phyloP scores from a whole-genome alignment of 257 asterid genomes.

The Plantago ovata region DNA sequence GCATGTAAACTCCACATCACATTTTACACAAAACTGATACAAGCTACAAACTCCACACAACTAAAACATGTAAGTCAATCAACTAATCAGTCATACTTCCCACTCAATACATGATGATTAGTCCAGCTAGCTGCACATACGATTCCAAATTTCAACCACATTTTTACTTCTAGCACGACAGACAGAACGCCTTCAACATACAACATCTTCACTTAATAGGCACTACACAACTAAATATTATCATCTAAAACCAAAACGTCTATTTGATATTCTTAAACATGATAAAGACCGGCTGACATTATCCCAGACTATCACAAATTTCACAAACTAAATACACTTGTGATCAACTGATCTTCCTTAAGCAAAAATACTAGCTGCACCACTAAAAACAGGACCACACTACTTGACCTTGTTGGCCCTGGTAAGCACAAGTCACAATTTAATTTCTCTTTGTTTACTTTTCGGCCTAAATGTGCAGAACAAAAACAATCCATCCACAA shows the following conservation, averaged over 20 bases:
- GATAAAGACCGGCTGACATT: background rate
- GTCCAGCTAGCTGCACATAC: background rate
- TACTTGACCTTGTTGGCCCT: background rate
- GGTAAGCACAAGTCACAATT: background rate
- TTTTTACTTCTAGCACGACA: too few species aligned
- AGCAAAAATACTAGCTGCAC: background rate
- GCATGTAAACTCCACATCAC: slow-evolving; percentile 1
- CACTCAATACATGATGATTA: slow-evolving; percentile 10
- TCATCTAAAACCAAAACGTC: too few species aligned
- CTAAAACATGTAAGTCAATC: slow-evolving; percentile 7
- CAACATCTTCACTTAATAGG: too few species aligned
- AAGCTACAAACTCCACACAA: slow-evolving; percentile 12
- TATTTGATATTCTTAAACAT: too few species aligned
- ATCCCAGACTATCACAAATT: background rate
- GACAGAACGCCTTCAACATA: too few species aligned
- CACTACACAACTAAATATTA: too few species aligned
- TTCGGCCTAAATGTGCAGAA: background rate
- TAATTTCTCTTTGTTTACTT: background rate
- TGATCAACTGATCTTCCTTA: background rate
- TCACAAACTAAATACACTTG: background rate
- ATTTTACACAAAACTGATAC: slow-evolving; percentile 12
- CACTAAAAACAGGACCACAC: background rate
- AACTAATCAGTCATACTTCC: background rate
- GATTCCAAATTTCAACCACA: background rate
- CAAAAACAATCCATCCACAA: background rate